Base-by-base conservation (phyloP, 805 yeast genomes). In the Candida insectorum region DNA sequence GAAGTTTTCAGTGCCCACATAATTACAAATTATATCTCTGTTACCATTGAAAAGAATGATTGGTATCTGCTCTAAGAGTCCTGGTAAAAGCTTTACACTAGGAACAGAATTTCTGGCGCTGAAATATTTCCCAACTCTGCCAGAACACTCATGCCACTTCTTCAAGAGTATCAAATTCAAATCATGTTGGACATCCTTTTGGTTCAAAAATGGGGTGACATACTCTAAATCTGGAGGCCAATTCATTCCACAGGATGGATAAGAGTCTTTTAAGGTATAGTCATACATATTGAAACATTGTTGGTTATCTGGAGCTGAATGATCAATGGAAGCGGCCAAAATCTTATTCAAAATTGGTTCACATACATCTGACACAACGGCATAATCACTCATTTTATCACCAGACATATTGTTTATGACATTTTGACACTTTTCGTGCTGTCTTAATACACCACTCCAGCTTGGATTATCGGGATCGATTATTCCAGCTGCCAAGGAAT, bases 231-330 rank as follows among this genome's bases (percentile, higher is more conserved):
- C 80, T 13, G 71, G 71, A 0, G 98, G 98, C 97, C 97, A 93
- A 55, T 83, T 81, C 75, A 77, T 69, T 5, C 97, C 97, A 60
- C 98, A 93, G 0, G 82, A 61, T 0, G 97, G 97, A 47, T 69
- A 86, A 0, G 78, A 58, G 53, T 88, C 96, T 23, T 60, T 65
- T 33, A 83, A 60, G 23, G 82, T 72, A 35, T 76, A 75, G 54
- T 93, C 95, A 54, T 93, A 91, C 73, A 88, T 78, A 59, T 93
- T 93, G 48, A 75, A 45, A 54, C 98, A 91, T 37, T 65, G 72
- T 49, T 69, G 57, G 44, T 67, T 44, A n/a, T 49, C 37, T 20
- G 65, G 50, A 7, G 51, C 54, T 9, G 16, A 16, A 4, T 12
- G 10, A 32, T 61, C 62, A 13, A 39, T 34, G 0, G 75, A 60